Evolutionary conservation across 805 yeast genomes (phyloP).

Genomic region (Suhomyces kilbournensis): DNA sequence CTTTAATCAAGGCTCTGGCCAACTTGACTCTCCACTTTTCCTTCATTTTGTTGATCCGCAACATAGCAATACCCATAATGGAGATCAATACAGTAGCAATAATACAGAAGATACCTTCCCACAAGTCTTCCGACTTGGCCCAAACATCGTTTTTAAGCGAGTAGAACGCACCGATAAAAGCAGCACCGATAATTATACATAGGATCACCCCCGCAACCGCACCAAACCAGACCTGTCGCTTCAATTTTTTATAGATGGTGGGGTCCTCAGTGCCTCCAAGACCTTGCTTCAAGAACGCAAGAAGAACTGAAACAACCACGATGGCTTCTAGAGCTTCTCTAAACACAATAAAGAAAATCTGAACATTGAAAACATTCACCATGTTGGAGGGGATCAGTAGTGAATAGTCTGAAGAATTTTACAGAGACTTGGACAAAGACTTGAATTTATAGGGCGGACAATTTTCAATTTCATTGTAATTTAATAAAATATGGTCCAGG

Average conservation of each 20-base stretch:
- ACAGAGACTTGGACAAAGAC: background rate
- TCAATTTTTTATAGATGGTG: conserved; percentile 15
- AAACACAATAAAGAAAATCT: conserved; percentile 23
- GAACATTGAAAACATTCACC: conserved; percentile 26
- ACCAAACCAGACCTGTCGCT: conserved; percentile 23
- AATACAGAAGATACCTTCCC: conserved; percentile 26
- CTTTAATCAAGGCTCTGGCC: conserved; percentile 20
- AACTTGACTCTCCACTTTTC: conserved; percentile 30
- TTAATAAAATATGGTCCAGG: background rate
- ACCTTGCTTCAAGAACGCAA: conserved; percentile 28
- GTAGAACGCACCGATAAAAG: conserved; percentile 24
- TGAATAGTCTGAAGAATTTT: background rate
- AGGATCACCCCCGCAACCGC: conserved; percentile 18
- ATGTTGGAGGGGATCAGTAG: conserved; percentile 9
- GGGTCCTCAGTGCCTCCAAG: conserved; percentile 22
- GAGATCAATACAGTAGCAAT: conserved; percentile 25
- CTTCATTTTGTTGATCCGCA: conserved; percentile 28
- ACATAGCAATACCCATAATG: conserved; percentile 27
- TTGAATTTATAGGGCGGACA: background rate
- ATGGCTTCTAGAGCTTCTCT: conserved; percentile 27
- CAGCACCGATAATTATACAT: conserved; percentile 21
- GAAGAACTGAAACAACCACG: conserved; percentile 25
- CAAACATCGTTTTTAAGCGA: conserved; percentile 20
- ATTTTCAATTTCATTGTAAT: background rate
- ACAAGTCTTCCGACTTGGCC: conserved; percentile 21